Conservation (phyloP, 208 protist genomes). For the Wallacemonas sp. region DNA sequence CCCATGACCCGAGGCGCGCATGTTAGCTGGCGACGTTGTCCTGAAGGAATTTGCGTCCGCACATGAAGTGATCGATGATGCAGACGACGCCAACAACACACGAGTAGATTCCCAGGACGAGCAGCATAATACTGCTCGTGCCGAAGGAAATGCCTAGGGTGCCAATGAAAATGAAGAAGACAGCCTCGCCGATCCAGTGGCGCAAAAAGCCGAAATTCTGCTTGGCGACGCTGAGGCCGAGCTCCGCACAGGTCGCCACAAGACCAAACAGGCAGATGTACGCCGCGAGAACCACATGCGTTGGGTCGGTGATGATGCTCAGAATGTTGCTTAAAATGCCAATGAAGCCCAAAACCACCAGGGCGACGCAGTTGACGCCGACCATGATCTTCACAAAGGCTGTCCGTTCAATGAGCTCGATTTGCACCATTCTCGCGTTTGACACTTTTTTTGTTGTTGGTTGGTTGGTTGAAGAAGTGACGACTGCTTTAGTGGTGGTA, state of each 20-base stretch:
- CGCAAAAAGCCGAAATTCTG: constrained; percentile 35
- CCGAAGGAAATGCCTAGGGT: constrained; percentile 35
- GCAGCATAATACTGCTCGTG: constrained; percentile 16
- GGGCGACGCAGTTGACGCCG: constrained; percentile 28
- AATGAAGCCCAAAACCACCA: constrained; percentile 30
- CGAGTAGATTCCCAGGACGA: constrained; percentile 35
- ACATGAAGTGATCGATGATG: constrained; percentile 41
- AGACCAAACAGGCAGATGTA: constrained; percentile 46
- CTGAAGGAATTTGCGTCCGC: constrained; percentile 12
- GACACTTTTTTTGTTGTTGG: neutral
- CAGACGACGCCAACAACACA: constrained; percentile 22
- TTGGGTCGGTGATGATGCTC: constrained; percentile 25
- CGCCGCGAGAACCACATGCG: constrained; percentile 21
- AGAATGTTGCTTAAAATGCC: constrained; percentile 26
- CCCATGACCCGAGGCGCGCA: neutral
- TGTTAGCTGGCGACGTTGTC: neutral
- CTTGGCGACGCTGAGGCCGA: constrained; percentile 24
- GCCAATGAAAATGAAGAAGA: constrained; percentile 49
- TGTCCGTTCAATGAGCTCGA: constrained; percentile 11
- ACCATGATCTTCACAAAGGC: constrained; percentile 20
- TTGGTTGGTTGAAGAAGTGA: neutral
- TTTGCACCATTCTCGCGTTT: neutral
- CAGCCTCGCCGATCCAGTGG: constrained; percentile 30
- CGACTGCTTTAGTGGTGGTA: too few relatives aligned
- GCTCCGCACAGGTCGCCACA: constrained; percentile 19